These are phyloP conservation scores for Saccharomycopsis lassenensis DNA, from an alignment of 805 yeast genomes.

Conservation along the genomic window DNA sequence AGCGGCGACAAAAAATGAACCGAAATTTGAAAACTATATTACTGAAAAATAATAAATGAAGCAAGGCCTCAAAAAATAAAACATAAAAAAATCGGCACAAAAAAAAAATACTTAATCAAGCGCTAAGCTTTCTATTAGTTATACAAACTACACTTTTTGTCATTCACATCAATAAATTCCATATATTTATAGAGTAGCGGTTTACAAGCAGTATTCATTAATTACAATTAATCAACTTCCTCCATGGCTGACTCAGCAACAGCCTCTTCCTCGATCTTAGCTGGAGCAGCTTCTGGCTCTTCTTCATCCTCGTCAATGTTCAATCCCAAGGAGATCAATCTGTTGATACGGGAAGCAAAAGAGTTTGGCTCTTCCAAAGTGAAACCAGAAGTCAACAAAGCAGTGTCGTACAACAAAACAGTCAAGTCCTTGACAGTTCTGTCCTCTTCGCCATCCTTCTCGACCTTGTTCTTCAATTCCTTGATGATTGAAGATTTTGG, in stretches of 20 bases:
- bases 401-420: slow-evolving; percentile 92
- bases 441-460: slow-evolving; percentile 94
- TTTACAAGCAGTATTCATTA: background rate
- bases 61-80: too few species aligned
- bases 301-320: slow-evolving; percentile 89
- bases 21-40: too few species aligned
- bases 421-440: slow-evolving; percentile 98
- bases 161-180: too few species aligned
- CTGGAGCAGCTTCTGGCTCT: slow-evolving; percentile 32
- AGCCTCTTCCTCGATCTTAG: slow-evolving; percentile 42
- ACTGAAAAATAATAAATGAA: too few species aligned
- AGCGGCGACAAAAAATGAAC: too few species aligned
- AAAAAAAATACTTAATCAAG: too few species aligned
- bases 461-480: slow-evolving; percentile 95
- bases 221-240: slow-evolving; percentile 74
- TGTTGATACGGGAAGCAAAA: slow-evolving; percentile 95
- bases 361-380: slow-evolving; percentile 96
- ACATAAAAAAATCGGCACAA: too few species aligned
- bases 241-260: slow-evolving; percentile 95
- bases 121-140: too few species aligned
- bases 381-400: slow-evolving; percentile 97
- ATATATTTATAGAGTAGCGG: too few species aligned
- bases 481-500: slow-evolving; percentile 91
- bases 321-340: slow-evolving; percentile 94
- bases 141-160: too few species aligned